Evolutionary conservation across 2,329 filamentous ascomycete species (phyloP).

Genomic region (Sporothrix sp.): DNA sequence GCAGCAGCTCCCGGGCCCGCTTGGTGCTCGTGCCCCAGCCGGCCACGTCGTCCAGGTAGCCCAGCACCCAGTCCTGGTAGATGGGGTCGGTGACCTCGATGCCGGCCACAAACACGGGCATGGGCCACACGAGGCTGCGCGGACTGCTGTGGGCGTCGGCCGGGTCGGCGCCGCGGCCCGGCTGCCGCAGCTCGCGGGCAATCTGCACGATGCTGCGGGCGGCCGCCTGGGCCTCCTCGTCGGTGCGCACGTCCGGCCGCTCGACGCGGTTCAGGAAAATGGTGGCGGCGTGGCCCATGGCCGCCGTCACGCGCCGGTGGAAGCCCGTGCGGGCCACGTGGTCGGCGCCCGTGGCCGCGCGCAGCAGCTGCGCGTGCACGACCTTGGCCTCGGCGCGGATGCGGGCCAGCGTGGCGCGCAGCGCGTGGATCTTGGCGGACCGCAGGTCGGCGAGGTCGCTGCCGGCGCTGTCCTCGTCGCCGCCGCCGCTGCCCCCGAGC

Average conservation of each 20-base stretch:
- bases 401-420: constrained; percentile 14
- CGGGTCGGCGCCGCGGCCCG: too few species aligned
- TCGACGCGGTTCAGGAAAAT: constrained; percentile 9
- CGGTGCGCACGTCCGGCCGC: constrained; percentile 1
- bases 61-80: constrained; percentile 18
- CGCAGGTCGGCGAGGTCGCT: constrained; percentile 4
- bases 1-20: constrained; percentile 7
- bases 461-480: background rate
- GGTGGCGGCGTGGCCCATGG: constrained; percentile 8
- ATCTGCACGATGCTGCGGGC: constrained; percentile 11
- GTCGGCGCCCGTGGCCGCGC: constrained; percentile 1
- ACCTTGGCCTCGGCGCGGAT: constrained; percentile 11
- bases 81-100: constrained; percentile 20
- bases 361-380: constrained; percentile 7
- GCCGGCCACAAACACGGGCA: constrained; percentile 19
- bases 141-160: background rate
- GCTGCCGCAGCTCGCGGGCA: constrained; percentile 8
- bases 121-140: constrained; percentile 16
- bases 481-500: background rate
- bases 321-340: constrained; percentile 2
- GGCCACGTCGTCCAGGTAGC: constrained; percentile 9
- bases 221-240: constrained; percentile 11
- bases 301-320: constrained; percentile 9
- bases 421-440: constrained; percentile 10
- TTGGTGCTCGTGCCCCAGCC: constrained; percentile 13